Conservation (phyloP, 1,139 yeast genomes). For the Blastobotrys indianensis region DNA sequence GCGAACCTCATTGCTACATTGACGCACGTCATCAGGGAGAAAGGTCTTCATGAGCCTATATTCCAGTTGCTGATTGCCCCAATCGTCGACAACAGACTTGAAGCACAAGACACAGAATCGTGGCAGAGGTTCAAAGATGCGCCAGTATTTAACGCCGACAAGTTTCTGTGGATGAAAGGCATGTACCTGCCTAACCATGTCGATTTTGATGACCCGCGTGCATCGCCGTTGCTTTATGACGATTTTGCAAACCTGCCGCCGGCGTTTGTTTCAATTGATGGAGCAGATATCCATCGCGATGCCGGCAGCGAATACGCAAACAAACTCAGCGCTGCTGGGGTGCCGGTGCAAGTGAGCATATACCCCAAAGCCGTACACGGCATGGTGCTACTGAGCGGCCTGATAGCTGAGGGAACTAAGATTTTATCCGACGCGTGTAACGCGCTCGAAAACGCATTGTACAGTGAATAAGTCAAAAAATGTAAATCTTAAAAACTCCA, state of each 20-base stretch:
- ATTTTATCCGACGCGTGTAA: no score
- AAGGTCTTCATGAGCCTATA: slow-evolving; percentile 33
- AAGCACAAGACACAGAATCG: slow-evolving; percentile 15
- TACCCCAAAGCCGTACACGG: not conserved
- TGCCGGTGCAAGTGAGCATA: slow-evolving; percentile 5
- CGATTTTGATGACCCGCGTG: slow-evolving; percentile 6
- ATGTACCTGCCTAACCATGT: slow-evolving; percentile 3
- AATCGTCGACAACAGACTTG: slow-evolving; percentile 20
- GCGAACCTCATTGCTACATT: slow-evolving; percentile 44
- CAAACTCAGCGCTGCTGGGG: slow-evolving; percentile 8
- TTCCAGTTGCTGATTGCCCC: slow-evolving; percentile 44
- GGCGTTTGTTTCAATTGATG: slow-evolving; percentile 8
- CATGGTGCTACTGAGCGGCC: no score
- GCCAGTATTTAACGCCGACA: not conserved
- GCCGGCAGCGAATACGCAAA: slow-evolving; percentile 10
- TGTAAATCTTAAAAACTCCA: no score
- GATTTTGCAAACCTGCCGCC: slow-evolving; percentile 9
- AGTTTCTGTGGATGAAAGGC: slow-evolving; percentile 4
- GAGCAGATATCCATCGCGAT: slow-evolving; percentile 5
- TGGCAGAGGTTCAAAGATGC: not conserved
- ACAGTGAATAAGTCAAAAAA: no score
- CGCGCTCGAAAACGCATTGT: no score
- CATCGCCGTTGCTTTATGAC: slow-evolving; percentile 8
- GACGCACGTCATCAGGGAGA: slow-evolving; percentile 34
- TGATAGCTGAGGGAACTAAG: no score